Evolutionary conservation across 2,329 filamentous ascomycete species (phyloP), one percentile per base, ranked within the genome.

Genomic region (Aschersonia sp.): DNA sequence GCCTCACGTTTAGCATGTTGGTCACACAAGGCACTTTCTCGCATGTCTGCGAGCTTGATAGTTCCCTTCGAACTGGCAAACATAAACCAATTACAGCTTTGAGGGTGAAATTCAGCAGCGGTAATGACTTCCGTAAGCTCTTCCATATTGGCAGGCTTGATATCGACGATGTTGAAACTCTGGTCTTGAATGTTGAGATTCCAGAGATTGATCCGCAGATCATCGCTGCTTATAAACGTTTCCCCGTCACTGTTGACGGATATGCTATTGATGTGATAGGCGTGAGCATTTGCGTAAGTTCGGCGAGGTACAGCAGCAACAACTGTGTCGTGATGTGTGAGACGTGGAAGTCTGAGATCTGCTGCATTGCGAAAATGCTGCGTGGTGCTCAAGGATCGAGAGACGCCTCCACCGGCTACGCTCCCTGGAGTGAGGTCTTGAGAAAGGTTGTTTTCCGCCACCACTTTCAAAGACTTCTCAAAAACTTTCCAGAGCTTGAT

Each of bases 401-500:
- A 78, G 42, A 83, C 79, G 44, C 88, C 87, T 53, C 84, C 87
- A 54, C 84, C 84, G 54, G 80, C 76, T 55, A 79, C 76, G 58
- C 69, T 79, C 61, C 76, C 71, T 8, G 90, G 87, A 35, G 92
- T 96, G 58, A 94, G 71, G 65, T 98, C 92, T 63, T 90, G 86
- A 29, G 90, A 96, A 48, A 98, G 75, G 60, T 98, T 98, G 73
- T 98, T 98, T 73, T 98, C 92, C 22, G 92, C 92, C 53, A 98
- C 92, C 42, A 98, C 92, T 68, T 97, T 97, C 61, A 98, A 77
- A 47, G 90, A 97, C 73, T 98, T 98, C 71, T 98, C 92, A 60
- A 97, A 98, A 46, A 98, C 90, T 68, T 98, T 98, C 92, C 92
- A 98, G 56, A 98, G 75, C 73, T 98, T 98, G 77, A 98, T 98